A percentile compares a stretch with the other conserved stretches of the same genome.
Evolutionary conservation across 208 protist genomes (phyloP).

Genomic region (Leishmania aethiopica): DNA sequence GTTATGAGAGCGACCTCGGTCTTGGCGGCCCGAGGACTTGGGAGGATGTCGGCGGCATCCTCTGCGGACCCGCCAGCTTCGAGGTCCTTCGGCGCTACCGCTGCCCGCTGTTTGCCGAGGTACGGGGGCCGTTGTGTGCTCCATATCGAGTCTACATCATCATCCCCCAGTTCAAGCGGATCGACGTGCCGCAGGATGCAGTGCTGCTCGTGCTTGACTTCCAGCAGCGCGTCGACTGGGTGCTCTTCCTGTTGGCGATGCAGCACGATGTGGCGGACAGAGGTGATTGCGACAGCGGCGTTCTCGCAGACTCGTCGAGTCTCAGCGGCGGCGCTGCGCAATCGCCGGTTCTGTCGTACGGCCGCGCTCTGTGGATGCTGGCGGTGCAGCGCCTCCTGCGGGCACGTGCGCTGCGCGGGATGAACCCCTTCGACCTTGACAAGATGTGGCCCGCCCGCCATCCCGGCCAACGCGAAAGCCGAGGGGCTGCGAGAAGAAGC

Average conservation of each 20-base stretch:
- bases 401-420: conserved; percentile 31
- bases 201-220: conserved; percentile 77
- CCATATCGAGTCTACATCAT: conserved; percentile 64
- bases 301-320: neutral
- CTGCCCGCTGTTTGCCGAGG: conserved; percentile 56
- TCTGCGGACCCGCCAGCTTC: conserved; percentile 56
- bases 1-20: conserved; percentile 37
- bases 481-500: neutral
- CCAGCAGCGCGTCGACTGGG: conserved; percentile 48
- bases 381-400: conserved; percentile 50
- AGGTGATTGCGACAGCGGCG: neutral
- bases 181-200: conserved; percentile 33
- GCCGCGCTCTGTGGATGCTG: conserved; percentile 78
- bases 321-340: neutral
- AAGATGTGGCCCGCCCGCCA: no score
- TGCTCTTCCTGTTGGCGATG: conserved; percentile 48
- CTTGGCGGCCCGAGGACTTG: conserved; percentile 38
- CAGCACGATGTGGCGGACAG: conserved; percentile 3
- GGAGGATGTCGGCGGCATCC: conserved; percentile 48
- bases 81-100: conserved; percentile 55
- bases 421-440: conserved; percentile 41
- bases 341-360: conserved; percentile 44
- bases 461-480: neutral
- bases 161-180: conserved; percentile 35
- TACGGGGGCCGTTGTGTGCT: conserved; percentile 11